Conservation (phyloP, 306 rosid species). For the Prunus mume region DNA sequence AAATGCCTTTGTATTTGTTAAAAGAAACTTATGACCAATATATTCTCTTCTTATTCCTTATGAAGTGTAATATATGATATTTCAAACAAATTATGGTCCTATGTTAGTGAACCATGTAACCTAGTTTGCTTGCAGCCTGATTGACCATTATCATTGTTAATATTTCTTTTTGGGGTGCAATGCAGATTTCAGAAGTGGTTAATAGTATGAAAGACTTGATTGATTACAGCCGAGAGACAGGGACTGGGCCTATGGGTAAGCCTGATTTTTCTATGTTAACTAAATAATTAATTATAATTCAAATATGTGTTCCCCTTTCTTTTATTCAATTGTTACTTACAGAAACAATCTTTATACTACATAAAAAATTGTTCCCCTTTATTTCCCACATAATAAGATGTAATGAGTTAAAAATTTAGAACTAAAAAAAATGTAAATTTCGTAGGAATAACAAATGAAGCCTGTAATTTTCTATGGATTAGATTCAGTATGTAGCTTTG, state of each 20-base stretch:
- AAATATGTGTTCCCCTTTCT: background rate
- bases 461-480: background rate
- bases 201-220: conserved; percentile 98
- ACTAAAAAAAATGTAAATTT: background rate
- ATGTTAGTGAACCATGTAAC: background rate
- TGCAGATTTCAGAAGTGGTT: conserved; percentile 97
- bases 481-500: background rate
- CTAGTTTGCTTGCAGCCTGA: background rate
- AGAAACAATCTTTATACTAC: background rate
- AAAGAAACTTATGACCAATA: background rate
- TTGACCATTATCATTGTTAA: background rate
- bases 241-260: conserved; percentile 95
- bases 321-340: background rate
- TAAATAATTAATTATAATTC: background rate
- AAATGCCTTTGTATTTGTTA: background rate
- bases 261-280: conserved; percentile 12
- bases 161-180: background rate
- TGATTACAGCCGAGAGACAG: conserved; percentile 91
- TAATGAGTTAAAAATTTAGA: background rate
- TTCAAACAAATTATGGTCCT: background rate
- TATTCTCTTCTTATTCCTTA: background rate
- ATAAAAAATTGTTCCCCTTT: background rate
- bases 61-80: background rate
- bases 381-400: background rate
- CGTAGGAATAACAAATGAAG: background rate